Base-by-base conservation (phyloP, 139 green algal species). In the Asterochloris sp. region DNA sequence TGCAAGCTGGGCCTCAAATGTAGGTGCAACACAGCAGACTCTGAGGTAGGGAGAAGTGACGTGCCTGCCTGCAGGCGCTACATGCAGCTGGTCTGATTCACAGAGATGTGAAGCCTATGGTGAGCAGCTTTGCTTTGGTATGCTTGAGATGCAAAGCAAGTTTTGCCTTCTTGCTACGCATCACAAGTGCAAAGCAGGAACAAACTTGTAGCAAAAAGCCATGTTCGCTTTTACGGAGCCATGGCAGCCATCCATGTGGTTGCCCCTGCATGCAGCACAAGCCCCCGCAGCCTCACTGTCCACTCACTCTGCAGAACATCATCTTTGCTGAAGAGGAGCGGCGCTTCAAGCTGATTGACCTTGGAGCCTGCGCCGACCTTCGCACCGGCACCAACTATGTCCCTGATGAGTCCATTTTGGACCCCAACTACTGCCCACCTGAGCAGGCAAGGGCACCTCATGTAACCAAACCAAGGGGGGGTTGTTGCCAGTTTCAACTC, bases 371-470 rank as follows among this genome's bases (percentile, higher is more conserved):
- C 69, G 94, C 91, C 0, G 94, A 97, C 90, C 88, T 98, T 78
- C 89, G 94, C 66, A 91, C 82, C 8, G 95, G 95, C 78, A 98
- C 92, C 64, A 98, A 98, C 89, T 98, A 97, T 84, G 85, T 89
- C 69, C 95, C 95, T 0, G 88, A 94, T 27, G 94, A 98, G 79
- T 94, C 88, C 69, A 97, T 98, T 67, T 86, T 98, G 74, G 95
- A 98, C 86, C 93, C 92, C 29, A 89, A 89, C 78, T 98, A 96
- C 88, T 94, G 89, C 84, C 90, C 95, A n/a, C 95, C 95, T 38
- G 94, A 98, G 88, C 92, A 96, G 88, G 90, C 92, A 13, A 67
- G 17, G 38, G 1, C 0, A 61, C 38, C n/a, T 1, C 28, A 24
- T 66, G 29, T 23, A 79, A 12, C 54, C 13, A 28, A n/a, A 66